Evolutionary conservation across 345 rosid genomes (phyloP).

Genomic region (Salix exigua): DNA sequence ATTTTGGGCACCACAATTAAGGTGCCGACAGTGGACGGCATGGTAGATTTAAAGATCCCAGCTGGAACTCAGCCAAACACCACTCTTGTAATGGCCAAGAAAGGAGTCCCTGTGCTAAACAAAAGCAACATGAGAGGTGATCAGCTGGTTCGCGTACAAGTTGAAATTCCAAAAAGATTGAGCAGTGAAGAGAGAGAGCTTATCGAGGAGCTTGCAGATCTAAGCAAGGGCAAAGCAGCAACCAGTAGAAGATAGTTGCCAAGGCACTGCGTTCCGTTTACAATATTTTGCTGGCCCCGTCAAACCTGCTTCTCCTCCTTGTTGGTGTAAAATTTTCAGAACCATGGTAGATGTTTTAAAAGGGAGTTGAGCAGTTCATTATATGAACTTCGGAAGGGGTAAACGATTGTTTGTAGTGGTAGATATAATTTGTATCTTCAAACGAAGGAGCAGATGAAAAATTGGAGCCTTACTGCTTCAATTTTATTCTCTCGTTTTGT

Average conservation of each 20-base stretch:
- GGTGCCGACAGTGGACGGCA: constrained; percentile 93
- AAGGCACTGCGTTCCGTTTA: background rate
- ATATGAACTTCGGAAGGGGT: background rate
- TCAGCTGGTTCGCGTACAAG: constrained; percentile 93
- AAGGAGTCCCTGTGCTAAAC: constrained; percentile 83
- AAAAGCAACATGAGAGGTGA: constrained; percentile 92
- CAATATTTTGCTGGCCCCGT: background rate
- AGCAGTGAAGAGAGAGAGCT: constrained; percentile 83
- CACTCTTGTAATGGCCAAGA: constrained; percentile 90
- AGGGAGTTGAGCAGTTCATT: background rate
- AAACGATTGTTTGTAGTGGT: background rate
- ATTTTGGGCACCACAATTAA: constrained; percentile 80
- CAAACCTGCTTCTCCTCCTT: background rate
- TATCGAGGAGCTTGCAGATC: constrained; percentile 80
- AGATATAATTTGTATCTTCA: background rate
- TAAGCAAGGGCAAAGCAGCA: constrained; percentile 82
- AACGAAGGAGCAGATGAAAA: background rate
- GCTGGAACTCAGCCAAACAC: constrained; percentile 92
- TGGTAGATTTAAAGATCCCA: constrained; percentile 91
- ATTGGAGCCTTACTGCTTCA: background rate
- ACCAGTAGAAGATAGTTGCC: constrained; percentile 33
- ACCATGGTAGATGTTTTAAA: background rate
- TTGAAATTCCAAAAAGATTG: constrained; percentile 91
- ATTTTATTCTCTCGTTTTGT: background rate
- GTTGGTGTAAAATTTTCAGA: background rate